These are phyloP conservation scores for Ambrosia artemisiifolia DNA, from an alignment of 129 eudicot genomes.

Conservation along the genomic window DNA sequence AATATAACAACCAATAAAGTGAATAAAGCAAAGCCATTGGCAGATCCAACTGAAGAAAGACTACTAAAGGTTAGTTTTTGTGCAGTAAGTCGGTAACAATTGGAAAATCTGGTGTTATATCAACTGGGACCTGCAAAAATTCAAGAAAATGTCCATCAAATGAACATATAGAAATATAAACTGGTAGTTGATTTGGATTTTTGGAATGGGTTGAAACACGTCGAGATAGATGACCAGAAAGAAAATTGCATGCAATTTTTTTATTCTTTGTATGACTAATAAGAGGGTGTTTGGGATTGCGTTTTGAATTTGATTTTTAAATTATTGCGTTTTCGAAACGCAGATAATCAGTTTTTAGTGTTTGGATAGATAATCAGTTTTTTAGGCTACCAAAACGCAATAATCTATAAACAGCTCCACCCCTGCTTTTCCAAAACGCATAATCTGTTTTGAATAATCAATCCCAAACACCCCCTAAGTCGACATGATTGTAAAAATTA, in stretches of 20 bases:
- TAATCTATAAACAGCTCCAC: too few species aligned
- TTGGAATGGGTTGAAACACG: neutral
- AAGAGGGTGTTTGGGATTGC: too few species aligned
- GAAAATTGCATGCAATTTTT: neutral
- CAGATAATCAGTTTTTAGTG: too few species aligned
- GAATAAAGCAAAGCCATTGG: slow-evolving; percentile 16
- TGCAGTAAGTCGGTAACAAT: slow-evolving; percentile 33
- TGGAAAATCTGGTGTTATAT: slow-evolving; percentile 77
- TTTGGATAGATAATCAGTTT: too few species aligned
- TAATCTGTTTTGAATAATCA: too few species aligned
- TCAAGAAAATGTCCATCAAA: neutral
- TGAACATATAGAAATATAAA: neutral
- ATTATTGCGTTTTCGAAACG: too few species aligned
- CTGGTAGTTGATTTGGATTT: neutral
- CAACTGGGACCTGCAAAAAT: slow-evolving; percentile 79
- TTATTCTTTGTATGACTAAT: neutral
- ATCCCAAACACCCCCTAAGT: too few species aligned
- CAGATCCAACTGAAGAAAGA: slow-evolving; percentile 8
- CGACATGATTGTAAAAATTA: neutral
- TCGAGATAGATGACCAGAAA: neutral
- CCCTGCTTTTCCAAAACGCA: too few species aligned
- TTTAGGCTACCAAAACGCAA: too few species aligned
- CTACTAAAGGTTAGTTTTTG: slow-evolving; percentile 15
- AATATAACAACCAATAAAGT: neutral
- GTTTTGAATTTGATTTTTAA: too few species aligned